Evolutionary conservation across 192 early-diverging fungal species (phyloP).

Genomic region (Coemansia sp.): DNA sequence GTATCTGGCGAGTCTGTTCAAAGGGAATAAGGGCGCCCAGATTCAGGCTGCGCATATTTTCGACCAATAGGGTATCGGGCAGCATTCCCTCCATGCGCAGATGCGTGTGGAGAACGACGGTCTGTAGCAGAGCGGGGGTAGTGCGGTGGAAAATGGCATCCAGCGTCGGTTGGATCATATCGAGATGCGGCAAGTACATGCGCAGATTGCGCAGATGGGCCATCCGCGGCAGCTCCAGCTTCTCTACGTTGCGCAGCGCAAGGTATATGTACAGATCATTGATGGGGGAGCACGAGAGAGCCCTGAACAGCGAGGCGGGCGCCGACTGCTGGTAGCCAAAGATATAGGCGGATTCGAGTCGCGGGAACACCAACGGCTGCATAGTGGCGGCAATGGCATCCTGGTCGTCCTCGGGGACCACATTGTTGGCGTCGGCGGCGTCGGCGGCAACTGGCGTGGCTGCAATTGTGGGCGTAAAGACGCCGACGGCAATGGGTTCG

Average conservation of each 20-base stretch:
- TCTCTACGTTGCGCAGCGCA: conserved; percentile 13
- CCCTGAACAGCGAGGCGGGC: conserved; percentile 20
- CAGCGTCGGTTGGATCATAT: conserved; percentile 21
- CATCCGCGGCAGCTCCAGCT: conserved; percentile 20
- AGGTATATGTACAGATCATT: conserved; percentile 20
- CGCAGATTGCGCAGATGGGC: conserved; percentile 19
- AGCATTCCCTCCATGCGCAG: conserved; percentile 16
- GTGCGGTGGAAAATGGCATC: conserved; percentile 13
- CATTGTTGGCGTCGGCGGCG: background rate
- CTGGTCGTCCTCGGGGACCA: conserved; percentile 3
- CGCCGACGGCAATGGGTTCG: conserved; percentile 9
- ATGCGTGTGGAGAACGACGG: conserved; percentile 22
- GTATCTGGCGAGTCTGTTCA: conserved; percentile 14
- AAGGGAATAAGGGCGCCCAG: conserved; percentile 19
- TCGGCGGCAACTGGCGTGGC: background rate
- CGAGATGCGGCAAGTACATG: conserved; percentile 19
- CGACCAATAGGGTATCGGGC: conserved; percentile 10
- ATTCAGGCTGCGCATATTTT: conserved; percentile 17
- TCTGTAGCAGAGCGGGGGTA: conserved; percentile 3
- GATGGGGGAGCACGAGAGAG: conserved; percentile 15
- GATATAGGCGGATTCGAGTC: conserved; percentile 17
- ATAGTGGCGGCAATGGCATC: conserved; percentile 5
- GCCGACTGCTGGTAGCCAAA: conserved; percentile 26
- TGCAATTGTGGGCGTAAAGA: conserved; percentile 13
- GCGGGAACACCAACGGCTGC: conserved; percentile 20